Base-by-base conservation (phyloP, 2,329 filamentous ascomycete species). In the Pestalotiopsis sp. region DNA sequence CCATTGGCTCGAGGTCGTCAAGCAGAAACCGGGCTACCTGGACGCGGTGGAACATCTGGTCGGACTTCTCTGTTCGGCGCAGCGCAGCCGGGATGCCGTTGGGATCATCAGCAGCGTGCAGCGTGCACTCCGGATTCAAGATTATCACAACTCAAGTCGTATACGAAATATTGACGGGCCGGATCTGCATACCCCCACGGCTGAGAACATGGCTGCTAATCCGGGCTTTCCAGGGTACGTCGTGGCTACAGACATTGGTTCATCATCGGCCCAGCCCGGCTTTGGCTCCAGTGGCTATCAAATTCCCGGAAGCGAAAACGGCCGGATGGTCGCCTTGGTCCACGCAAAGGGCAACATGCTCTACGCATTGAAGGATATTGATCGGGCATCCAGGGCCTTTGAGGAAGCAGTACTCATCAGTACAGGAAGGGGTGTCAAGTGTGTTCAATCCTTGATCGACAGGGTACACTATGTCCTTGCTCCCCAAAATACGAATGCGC, bases 291-390 rank as follows among this genome's bases (percentile, higher is more conserved):
- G 93, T 78, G 95, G 94, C 17, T 98, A 97, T 79, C 88, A 90
- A 14, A 91, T 99, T 58, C 88, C 94, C 4, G 94, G 92, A 2
- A 90, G 88, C 58, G 96, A 99, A 73, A 98, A 98, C 77, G 96
- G 95, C 9, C 90, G 96, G 69, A 94, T 99, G 76, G 87, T 99
- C 59, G 93, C 94, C n/a, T 86, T 99, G 17, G 90, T 98, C 56
- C 96, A 99, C 81, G 95, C 95, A 23, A 99, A 98, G 80, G 96
- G 95, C n/a, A 98, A 98, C 71, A 97, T 98, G 92, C 86, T 98
- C 1, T 99, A 99, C 80, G 90, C 93, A 31, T 83, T 97, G 38
- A 95, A 95, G 61, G 92, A 98, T 72, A 92, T 96, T 72, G 85
- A 87, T 52, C 89, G 87, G 56, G 96, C 96, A 57, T 94, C 95